Percentiles rank a stretch among this genome's conserved stretches.
Evolutionary conservation across 805 yeast species (phyloP).

Genomic region (Yarrowia bubula): DNA sequence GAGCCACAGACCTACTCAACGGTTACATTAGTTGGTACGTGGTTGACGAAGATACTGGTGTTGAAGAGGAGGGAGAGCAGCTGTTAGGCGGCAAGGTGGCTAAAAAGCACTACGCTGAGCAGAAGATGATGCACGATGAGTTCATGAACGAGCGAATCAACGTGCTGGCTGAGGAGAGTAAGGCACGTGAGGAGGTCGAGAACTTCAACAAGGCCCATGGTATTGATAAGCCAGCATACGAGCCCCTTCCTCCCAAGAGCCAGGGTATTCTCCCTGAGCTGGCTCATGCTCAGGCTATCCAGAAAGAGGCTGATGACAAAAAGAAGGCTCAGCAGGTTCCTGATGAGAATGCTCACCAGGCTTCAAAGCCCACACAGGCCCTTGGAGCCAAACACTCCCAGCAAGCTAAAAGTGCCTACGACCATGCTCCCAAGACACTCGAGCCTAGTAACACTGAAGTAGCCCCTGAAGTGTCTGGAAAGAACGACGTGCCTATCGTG

Average conservation of each 20-base stretch:
- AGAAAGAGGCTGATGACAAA: neutral
- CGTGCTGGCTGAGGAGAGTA: slow-evolving; percentile 9
- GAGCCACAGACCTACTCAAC: slow-evolving; percentile 12
- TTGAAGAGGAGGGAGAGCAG: slow-evolving; percentile 12
- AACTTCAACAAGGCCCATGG: slow-evolving; percentile 17
- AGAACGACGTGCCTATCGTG: neutral
- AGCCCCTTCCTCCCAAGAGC: slow-evolving; percentile 12
- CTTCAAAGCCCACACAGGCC: neutral
- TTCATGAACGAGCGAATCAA: slow-evolving; percentile 3
- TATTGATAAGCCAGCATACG: neutral
- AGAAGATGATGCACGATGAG: slow-evolving; percentile 20
- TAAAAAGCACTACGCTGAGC: neutral
- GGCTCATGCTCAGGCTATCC: slow-evolving; percentile 12
- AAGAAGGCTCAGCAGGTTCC: neutral
- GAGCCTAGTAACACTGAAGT: neutral
- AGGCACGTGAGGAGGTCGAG: slow-evolving; percentile 9
- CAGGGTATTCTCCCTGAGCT: neutral
- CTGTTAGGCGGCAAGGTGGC: neutral
- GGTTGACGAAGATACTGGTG: slow-evolving; percentile 2
- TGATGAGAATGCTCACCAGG: neutral
- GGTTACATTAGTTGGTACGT: slow-evolving; percentile 22
- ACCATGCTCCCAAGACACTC: neutral
- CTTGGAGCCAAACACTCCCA: neutral
- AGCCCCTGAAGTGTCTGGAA: neutral
- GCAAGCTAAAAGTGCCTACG: neutral